Conservation (phyloP, 352 stramenopile species). For the Globisporangium polare region DNA sequence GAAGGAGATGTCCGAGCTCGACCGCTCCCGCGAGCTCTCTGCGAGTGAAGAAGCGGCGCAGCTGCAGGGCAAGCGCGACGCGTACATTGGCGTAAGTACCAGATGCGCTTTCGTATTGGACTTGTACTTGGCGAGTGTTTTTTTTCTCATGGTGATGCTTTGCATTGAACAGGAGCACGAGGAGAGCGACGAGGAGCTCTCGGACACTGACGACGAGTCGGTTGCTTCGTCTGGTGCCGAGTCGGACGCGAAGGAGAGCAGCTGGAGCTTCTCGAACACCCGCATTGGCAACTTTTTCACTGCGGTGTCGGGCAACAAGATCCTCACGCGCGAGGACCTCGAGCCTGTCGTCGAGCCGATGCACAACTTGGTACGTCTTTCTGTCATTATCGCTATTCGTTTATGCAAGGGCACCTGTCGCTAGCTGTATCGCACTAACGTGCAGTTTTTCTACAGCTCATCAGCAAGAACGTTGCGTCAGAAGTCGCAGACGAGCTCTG, state of each 20-base stretch:
- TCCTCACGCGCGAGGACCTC: slow-evolving; percentile 92
- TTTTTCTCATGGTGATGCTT: background rate
- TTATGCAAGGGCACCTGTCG: no score
- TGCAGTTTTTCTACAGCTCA: slow-evolving; percentile 53
- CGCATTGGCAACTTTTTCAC: slow-evolving; percentile 80
- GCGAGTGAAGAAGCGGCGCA: slow-evolving; percentile 69
- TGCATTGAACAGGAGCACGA: slow-evolving; percentile 45
- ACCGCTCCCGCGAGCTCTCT: slow-evolving; percentile 66
- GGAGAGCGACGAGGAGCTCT: slow-evolving; percentile 61
- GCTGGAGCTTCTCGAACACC: slow-evolving; percentile 82
- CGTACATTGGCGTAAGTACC: slow-evolving; percentile 76
- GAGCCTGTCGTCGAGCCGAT: slow-evolving; percentile 92
- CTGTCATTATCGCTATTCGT: no score
- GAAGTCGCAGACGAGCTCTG: slow-evolving; percentile 95
- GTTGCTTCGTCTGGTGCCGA: slow-evolving; percentile 60
- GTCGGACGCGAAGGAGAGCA: slow-evolving; percentile 50
- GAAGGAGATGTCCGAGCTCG: slow-evolving; percentile 72
- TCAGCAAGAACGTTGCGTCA: slow-evolving; percentile 97
- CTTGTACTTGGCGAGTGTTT: background rate
- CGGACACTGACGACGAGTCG: slow-evolving; percentile 72
- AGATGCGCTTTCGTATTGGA: background rate
- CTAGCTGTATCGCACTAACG: background rate
- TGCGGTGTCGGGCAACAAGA: slow-evolving; percentile 88
- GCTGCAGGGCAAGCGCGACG: slow-evolving; percentile 65
- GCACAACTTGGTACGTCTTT: slow-evolving; percentile 90